Conservation (phyloP, 1,284 basidiomycete species). For the Hemileccinum hortonii region DNA sequence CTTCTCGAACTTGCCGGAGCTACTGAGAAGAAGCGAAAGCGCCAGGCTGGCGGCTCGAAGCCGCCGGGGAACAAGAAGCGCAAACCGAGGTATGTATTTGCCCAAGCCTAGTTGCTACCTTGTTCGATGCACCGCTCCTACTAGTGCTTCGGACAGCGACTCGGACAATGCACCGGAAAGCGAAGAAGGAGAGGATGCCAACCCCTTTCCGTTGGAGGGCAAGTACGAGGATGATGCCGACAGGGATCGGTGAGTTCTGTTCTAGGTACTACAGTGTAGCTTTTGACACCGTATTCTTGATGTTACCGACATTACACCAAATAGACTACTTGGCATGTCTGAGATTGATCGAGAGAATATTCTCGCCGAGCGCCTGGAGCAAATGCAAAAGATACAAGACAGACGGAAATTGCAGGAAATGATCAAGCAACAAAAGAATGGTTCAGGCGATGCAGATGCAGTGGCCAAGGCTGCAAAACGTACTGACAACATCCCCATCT, state of each 20-base stretch:
- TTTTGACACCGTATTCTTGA: slow-evolving; percentile 20
- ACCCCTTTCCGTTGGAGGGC: slow-evolving; percentile 87
- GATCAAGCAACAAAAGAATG: slow-evolving; percentile 62
- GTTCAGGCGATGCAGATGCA: slow-evolving; percentile 51
- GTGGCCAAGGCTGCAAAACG: slow-evolving; percentile 76
- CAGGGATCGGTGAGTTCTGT: slow-evolving; percentile 63
- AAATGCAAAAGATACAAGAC: slow-evolving; percentile 77
- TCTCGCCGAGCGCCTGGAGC: slow-evolving; percentile 75
- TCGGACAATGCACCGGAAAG: slow-evolving; percentile 57
- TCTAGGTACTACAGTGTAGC: slow-evolving; percentile 20
- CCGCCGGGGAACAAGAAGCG: slow-evolving; percentile 44
- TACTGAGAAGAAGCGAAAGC: slow-evolving; percentile 52
- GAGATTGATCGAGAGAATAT: slow-evolving; percentile 90
- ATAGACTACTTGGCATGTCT: slow-evolving; percentile 74
- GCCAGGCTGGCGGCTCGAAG: slow-evolving; percentile 36
- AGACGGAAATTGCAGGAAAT: slow-evolving; percentile 74
- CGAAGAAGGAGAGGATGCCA: slow-evolving; percentile 51
- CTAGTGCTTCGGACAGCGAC: slow-evolving; percentile 42
- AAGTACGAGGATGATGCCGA: slow-evolving; percentile 86
- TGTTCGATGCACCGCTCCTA: slow-evolving; percentile 4
- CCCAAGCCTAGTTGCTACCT: slow-evolving; percentile 4
- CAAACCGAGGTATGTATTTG: slow-evolving; percentile 46
- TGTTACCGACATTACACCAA: slow-evolving; percentile 11
- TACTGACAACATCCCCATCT: slow-evolving; percentile 33
- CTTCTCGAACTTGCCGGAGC: slow-evolving; percentile 66